Conservation (phyloP, 2,329 filamentous ascomycete species). For the Fusarium gaditjirri region DNA sequence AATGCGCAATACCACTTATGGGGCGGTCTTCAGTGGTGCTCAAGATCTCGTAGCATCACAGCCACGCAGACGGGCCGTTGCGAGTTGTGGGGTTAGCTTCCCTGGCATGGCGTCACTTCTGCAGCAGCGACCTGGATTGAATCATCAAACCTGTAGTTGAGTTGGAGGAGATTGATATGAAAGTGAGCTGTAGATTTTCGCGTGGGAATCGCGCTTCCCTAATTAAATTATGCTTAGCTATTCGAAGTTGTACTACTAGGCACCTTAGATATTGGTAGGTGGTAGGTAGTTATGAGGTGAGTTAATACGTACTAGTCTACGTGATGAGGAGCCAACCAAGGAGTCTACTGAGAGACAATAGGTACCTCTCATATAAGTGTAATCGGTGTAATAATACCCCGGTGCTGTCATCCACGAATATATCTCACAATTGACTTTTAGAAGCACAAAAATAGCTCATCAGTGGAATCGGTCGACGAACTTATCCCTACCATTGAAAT, state of each 20-base stretch:
- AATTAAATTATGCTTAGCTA: background rate
- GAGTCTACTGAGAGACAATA: background rate
- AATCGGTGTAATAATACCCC: constrained; percentile 3
- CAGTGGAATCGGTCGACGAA: background rate
- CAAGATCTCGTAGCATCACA: constrained; percentile 15
- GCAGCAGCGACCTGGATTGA: background rate
- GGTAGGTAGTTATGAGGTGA: too few relatives aligned
- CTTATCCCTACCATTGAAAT: background rate
- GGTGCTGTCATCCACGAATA: background rate
- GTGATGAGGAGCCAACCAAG: constrained; percentile 8
- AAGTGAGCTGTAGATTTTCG: background rate
- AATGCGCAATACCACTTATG: background rate
- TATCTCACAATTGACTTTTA: background rate
- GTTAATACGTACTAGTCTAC: background rate
- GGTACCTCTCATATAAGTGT: background rate
- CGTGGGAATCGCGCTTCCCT: background rate
- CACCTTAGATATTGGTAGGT: background rate
- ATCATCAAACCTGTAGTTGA: background rate
- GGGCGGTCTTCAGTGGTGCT: background rate
- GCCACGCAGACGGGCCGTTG: constrained; percentile 21
- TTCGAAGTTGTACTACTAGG: background rate
- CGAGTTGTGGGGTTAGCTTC: constrained; percentile 11
- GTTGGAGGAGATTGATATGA: background rate
- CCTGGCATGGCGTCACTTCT: background rate
- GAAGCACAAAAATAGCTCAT: background rate